These are phyloP conservation scores for Alternaria solani DNA, from an alignment of 2,329 filamentous ascomycete genomes.

Conservation along the genomic window DNA sequence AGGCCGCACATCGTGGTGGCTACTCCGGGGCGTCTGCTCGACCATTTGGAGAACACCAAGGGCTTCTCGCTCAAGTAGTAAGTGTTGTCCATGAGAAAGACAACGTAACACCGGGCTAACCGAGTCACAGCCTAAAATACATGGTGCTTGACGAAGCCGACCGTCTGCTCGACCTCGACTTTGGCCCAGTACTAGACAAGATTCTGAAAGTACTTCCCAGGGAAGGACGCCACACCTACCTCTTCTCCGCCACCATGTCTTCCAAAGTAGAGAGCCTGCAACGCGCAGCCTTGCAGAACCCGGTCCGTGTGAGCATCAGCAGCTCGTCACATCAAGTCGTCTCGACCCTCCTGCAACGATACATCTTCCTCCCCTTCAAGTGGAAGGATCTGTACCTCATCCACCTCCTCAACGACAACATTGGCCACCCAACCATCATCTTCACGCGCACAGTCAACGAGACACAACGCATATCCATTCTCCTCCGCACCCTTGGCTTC, in stretches of 20 bases:
- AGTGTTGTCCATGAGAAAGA: neutral
- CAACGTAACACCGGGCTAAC: neutral
- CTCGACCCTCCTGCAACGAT: slow-evolving; percentile 84
- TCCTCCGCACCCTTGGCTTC: slow-evolving; percentile 85
- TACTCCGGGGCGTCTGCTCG: slow-evolving; percentile 65
- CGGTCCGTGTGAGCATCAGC: slow-evolving; percentile 81
- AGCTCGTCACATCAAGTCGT: slow-evolving; percentile 90
- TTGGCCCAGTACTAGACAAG: slow-evolving; percentile 90
- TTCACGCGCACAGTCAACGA: slow-evolving; percentile 94
- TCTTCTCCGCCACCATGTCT: slow-evolving; percentile 94
- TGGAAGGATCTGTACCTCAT: slow-evolving; percentile 92
- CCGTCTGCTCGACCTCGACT: slow-evolving; percentile 89
- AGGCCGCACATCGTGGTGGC: slow-evolving; percentile 94
- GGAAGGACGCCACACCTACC: slow-evolving; percentile 67
- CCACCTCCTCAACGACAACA: slow-evolving; percentile 83
- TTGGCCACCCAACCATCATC: slow-evolving; percentile 85
- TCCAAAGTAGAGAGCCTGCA: slow-evolving; percentile 93
- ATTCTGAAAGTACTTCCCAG: slow-evolving; percentile 84
- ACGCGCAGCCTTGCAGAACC: slow-evolving; percentile 85
- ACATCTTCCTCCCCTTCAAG: slow-evolving; percentile 77
- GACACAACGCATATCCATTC: slow-evolving; percentile 82
- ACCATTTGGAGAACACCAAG: slow-evolving; percentile 89
- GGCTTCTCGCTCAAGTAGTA: slow-evolving; percentile 71
- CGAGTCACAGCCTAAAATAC: slow-evolving; percentile 77
- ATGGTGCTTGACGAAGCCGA: slow-evolving; percentile 97